Percentiles rank a stretch among this genome's conserved stretches.
phyloP scores from a whole-genome alignment of 495 filamentous ascomycete species.

The Sporormia fimetaria region DNA sequence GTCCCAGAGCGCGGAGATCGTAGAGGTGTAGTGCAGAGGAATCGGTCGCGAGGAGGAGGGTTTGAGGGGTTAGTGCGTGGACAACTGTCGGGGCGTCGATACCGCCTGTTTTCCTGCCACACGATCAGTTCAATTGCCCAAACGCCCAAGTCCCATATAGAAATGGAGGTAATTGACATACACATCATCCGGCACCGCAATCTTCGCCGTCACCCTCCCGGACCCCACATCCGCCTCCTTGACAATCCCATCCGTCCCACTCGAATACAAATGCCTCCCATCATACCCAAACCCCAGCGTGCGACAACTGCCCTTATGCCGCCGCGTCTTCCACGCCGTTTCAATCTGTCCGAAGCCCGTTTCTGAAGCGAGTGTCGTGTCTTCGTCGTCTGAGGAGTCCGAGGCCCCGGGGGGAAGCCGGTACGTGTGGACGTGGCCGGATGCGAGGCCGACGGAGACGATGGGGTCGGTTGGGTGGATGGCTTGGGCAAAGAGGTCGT shows the following conservation, averaged over 20 bases:
- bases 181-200: slow-evolving; percentile 42
- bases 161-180: slow-evolving; percentile 12
- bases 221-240: slow-evolving; percentile 76
- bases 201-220: slow-evolving; percentile 69
- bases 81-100: slow-evolving; percentile 65
- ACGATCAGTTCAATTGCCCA: slow-evolving; percentile 7
- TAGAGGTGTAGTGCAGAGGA: slow-evolving; percentile 80
- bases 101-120: slow-evolving; percentile 3
- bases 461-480: slow-evolving; percentile 75
- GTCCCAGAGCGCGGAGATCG: slow-evolving; percentile 60
- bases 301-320: slow-evolving; percentile 89
- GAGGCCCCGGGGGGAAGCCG: slow-evolving; percentile 50
- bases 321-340: slow-evolving; percentile 71
- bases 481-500: slow-evolving; percentile 82
- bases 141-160: background rate
- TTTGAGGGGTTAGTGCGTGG: slow-evolving; percentile 72
- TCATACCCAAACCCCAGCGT: slow-evolving; percentile 65
- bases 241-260: slow-evolving; percentile 79
- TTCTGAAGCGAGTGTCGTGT: slow-evolving; percentile 22
- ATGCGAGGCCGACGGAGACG: slow-evolving; percentile 70
- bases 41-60: slow-evolving; percentile 81
- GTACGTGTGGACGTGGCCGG: slow-evolving; percentile 78
- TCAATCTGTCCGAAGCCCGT: slow-evolving; percentile 65
- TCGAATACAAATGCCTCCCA: slow-evolving; percentile 68
- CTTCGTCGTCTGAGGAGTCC: slow-evolving; percentile 36